phyloP scores from a whole-genome alignment of 2,329 filamentous ascomycete genomes.

The Colletotrichum phormii region DNA sequence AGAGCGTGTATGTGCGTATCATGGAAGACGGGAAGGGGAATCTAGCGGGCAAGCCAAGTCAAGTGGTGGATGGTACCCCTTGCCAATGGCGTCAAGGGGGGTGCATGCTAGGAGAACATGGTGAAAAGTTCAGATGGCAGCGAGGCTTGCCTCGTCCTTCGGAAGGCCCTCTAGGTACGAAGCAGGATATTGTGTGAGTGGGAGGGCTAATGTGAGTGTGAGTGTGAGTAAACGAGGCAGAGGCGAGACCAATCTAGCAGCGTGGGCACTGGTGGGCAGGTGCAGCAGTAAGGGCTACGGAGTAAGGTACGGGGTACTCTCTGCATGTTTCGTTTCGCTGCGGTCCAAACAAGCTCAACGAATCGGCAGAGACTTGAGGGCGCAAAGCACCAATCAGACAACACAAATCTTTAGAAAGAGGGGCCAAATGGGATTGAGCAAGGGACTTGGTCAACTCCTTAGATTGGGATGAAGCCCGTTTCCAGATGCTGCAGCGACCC shows the following conservation, averaged over 20 bases:
- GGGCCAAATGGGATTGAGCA: slow-evolving; percentile 31
- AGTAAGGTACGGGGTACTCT: slow-evolving; percentile 1
- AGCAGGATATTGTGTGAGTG: slow-evolving; percentile 5
- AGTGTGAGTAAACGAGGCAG: not conserved
- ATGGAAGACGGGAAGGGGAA: slow-evolving; percentile 24
- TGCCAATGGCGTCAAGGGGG: slow-evolving; percentile 16
- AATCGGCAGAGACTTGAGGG: slow-evolving; percentile 23
- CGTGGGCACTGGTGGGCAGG: not conserved
- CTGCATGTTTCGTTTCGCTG: slow-evolving; percentile 36
- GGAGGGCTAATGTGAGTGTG: not conserved
- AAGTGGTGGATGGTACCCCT: slow-evolving; percentile 4
- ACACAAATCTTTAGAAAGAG: slow-evolving; percentile 3
- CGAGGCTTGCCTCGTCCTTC: slow-evolving; percentile 18
- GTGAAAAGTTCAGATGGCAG: slow-evolving; percentile 38
- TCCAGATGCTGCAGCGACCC: slow-evolving; percentile 17
- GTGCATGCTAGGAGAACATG: slow-evolving; percentile 22
- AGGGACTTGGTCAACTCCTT: slow-evolving; percentile 20
- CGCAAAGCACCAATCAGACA: slow-evolving; percentile 22
- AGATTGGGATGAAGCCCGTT: slow-evolving; percentile 35
- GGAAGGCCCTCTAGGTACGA: slow-evolving; percentile 14
- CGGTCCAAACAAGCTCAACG: slow-evolving; percentile 37
- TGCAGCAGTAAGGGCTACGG: not conserved
- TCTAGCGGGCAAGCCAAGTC: slow-evolving; percentile 21
- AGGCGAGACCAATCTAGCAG: not conserved
- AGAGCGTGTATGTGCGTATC: slow-evolving; percentile 10